Evolutionary conservation across 1,139 yeast genomes (phyloP), one percentile per base, ranked within the genome.

Genomic region (Blastobotrys capitulatus): DNA sequence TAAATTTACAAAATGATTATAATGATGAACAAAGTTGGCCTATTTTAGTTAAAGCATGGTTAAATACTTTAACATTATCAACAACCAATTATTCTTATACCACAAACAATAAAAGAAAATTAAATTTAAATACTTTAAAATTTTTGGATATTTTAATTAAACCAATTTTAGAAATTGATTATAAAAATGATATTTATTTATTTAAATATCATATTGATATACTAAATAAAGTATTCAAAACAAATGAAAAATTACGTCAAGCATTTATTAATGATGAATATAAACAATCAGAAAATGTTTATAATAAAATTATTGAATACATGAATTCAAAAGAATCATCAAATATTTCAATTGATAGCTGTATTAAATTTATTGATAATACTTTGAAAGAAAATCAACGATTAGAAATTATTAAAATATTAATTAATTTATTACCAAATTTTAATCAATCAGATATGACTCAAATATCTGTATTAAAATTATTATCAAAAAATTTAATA

Each of bases 131-230:
- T 22, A 59, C 79, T 2, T 70, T 73, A 35, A 70, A 76, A 38
- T 87, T 87, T 0, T 72, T 82, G 1, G 68, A 81, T 1, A 68
- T 85, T 36, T 58, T 82, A 27, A 72, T 80, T 5, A 69, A 74
- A 40, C 81, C 83, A 0, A 61, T 83, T 13, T 62, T 80, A 25
- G 38, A 46, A 20, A 34, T 49, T 9, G 12, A 35, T 9, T 26
- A 32, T 27, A 15, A 19, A 20, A 83, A 81, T 58, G 94, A 86
- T 60, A 69, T 81, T 47, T 77, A 73, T 1, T 70, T 75, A 36
- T 81, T 84, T 55, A 69, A 79, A 1, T 86, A 86, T 60, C 75
- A 80, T 52, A 60, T 83, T 44, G 70, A 71, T 16, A 70, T 78
- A 0, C 59, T 87, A 13, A 64, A 72, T n/a, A 74, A 76, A 42